Conservation (phyloP, 257 asterid species). For the Solanum sitiens region DNA sequence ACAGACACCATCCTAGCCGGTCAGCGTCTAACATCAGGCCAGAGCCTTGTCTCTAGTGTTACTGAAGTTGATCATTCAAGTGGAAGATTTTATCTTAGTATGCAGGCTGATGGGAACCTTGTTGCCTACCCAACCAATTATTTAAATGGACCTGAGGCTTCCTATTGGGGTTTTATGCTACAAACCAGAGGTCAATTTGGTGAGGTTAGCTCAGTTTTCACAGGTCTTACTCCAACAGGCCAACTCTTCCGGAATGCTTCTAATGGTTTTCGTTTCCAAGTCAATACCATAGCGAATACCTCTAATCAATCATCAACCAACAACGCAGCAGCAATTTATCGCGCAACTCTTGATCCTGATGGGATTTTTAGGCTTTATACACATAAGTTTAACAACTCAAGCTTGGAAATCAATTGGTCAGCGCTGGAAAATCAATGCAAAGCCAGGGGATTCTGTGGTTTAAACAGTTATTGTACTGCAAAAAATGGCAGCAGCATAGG, state of each 20-base stretch:
- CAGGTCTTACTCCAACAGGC: constrained; percentile 7
- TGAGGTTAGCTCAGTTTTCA: background rate
- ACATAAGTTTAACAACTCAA: background rate
- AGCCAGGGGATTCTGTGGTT: constrained; percentile 39
- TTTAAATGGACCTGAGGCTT: background rate
- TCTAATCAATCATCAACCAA: background rate
- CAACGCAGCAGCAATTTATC: constrained; percentile 10
- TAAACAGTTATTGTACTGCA: constrained; percentile 28
- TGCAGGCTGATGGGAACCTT: constrained; percentile 48
- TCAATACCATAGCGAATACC: background rate
- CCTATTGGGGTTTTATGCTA: constrained; percentile 17
- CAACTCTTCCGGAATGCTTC: background rate
- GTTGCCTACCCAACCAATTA: constrained; percentile 25
- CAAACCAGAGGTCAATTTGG: constrained; percentile 1
- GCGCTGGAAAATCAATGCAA: constrained; percentile 14
- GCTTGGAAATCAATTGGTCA: constrained; percentile 12
- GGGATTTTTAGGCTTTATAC: constrained; percentile 37
- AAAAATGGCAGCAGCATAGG: background rate
- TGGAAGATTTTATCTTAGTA: constrained; percentile 24
- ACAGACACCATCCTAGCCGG: constrained; percentile 35
- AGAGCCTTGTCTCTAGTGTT: constrained; percentile 26
- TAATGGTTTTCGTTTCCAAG: background rate
- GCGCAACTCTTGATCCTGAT: constrained; percentile 23
- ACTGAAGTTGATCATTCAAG: constrained; percentile 12
- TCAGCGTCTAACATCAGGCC: constrained; percentile 14